These are phyloP conservation scores for Bipolaris oryzae DNA, from an alignment of 2,329 filamentous ascomycete genomes.

Conservation along the genomic window DNA sequence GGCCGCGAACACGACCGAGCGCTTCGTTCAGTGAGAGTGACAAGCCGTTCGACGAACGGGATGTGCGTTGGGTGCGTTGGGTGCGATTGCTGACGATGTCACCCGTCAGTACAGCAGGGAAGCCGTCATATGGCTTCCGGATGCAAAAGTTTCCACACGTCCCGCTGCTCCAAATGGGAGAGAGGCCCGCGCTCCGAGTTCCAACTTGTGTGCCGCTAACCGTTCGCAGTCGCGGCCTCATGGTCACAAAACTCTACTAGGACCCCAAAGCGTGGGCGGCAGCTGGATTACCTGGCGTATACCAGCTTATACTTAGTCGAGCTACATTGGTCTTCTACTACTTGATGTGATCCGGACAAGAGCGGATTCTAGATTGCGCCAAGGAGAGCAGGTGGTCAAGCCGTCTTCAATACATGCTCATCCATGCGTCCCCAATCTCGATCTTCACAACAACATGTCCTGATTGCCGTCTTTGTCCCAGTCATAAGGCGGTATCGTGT, in stretches of 20 bases:
- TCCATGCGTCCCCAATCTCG: conserved; percentile 4
- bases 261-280: too few relatives aligned
- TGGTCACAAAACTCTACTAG: neutral
- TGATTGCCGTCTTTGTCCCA: neutral
- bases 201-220: neutral
- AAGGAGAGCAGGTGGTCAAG: conserved; percentile 6
- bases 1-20: conserved; percentile 12
- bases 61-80: too few relatives aligned
- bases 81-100: neutral
- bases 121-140: neutral
- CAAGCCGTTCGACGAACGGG: neutral
- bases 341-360: neutral
- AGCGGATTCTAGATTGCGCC: neutral
- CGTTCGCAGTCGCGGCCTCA: neutral
- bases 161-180: neutral
- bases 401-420: conserved; percentile 10
- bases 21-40: neutral
- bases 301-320: neutral
- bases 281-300: neutral
- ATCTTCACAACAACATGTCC: conserved; percentile 2
- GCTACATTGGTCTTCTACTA: neutral
- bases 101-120: neutral
- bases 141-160: neutral
- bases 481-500: neutral
- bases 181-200: neutral